These are phyloP conservation scores for Pseudogymnoascus sp. DNA, from an alignment of 2,329 filamentous ascomycete species.

Conservation along the genomic window DNA sequence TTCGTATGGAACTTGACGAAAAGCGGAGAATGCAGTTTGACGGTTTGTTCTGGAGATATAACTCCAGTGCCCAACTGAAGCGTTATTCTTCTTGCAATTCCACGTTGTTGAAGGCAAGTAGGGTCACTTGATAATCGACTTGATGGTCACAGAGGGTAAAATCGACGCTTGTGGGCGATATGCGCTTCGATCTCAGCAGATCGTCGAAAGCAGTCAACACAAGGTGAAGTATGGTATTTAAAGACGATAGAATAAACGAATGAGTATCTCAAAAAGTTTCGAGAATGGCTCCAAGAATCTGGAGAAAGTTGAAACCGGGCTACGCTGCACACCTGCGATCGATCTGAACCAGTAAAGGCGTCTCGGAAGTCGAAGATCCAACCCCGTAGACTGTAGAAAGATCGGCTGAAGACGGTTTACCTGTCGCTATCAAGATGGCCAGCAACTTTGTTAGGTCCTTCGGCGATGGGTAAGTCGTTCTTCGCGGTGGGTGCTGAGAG, in stretches of 20 bases:
- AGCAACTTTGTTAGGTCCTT: conserved; percentile 28
- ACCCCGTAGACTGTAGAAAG: conserved; percentile 33
- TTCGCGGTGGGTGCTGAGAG: conserved; percentile 21
- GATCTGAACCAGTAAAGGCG: conserved; percentile 54
- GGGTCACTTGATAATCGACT: conserved; percentile 12
- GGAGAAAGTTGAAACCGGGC: conserved; percentile 13
- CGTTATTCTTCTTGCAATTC: conserved; percentile 11
- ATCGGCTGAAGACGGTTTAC: conserved; percentile 30
- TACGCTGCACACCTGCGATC: conserved; percentile 22
- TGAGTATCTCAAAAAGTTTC: conserved; percentile 12
- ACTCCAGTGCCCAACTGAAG: conserved; percentile 9
- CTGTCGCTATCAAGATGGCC: conserved; percentile 30
- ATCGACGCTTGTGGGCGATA: conserved; percentile 11
- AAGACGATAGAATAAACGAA: conserved; percentile 12
- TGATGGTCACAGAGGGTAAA: conserved; percentile 14
- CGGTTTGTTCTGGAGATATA: conserved; percentile 32
- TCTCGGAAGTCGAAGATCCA: conserved; percentile 36
- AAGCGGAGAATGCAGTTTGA: conserved; percentile 64
- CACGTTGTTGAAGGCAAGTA: conserved; percentile 11
- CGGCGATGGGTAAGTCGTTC: conserved; percentile 27
- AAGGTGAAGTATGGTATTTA: not conserved
- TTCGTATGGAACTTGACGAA: conserved; percentile 49
- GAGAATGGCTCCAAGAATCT: conserved; percentile 11
- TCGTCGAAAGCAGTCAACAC: not conserved
- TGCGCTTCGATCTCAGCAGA: not conserved